phyloP scores from a whole-genome alignment of 2,329 filamentous ascomycete species.

The Aureobasidium uvarum region DNA sequence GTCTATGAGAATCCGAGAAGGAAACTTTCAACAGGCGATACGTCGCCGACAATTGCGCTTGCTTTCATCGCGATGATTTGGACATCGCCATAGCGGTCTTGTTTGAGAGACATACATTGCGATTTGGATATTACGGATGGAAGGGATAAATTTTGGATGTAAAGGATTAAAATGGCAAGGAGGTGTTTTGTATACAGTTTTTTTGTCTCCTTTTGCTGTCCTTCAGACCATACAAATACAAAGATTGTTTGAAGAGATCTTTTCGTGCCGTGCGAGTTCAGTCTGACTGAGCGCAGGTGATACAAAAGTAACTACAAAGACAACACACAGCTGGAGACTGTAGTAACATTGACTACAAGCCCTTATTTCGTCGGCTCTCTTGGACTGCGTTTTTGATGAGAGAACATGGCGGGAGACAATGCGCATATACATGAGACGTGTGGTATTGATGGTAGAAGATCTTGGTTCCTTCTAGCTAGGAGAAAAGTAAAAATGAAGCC shows the following conservation, averaged over 20 bases:
- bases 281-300: not conserved
- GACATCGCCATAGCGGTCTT: not conserved
- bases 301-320: not conserved
- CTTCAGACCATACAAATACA: not conserved
- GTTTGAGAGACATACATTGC: not conserved
- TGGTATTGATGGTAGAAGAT: not conserved
- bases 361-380: too few species aligned
- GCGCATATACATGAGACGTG: not conserved
- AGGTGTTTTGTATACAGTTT: not conserved
- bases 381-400: too few species aligned
- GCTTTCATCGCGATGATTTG: not conserved
- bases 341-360: too few species aligned
- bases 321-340: too few species aligned
- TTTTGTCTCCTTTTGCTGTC: not conserved
- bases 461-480: not conserved
- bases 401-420: too few species aligned
- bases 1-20: not conserved
- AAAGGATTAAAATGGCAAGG: not conserved
- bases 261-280: not conserved
- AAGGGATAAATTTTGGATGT: not conserved
- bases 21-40: not conserved
- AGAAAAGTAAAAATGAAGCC: slow-evolving; percentile 12
- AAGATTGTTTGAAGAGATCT: not conserved
- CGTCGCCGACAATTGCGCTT: not conserved
- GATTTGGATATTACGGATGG: not conserved